Evolutionary conservation across 176 grass and related monocot genomes (phyloP).

Genomic region (Oryza rufipogon): DNA sequence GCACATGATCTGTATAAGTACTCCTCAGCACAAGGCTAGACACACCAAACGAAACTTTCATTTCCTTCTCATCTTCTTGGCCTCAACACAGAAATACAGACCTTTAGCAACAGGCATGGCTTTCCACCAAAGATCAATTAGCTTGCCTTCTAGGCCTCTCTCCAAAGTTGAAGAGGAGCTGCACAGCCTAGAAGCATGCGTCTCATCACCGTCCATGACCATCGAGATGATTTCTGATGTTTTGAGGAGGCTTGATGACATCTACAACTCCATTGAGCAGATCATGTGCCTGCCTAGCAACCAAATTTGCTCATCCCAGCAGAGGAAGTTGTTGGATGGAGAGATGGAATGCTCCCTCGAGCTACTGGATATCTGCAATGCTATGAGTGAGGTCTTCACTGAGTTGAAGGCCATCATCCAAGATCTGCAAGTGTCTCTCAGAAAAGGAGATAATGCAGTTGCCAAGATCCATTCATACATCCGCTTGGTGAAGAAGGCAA

Average conservation of each 20-base stretch:
- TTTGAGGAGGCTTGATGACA: slow-evolving; percentile 17
- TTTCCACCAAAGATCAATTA: slow-evolving; percentile 31
- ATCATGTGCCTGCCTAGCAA: slow-evolving; percentile 30
- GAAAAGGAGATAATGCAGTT: slow-evolving; percentile 38
- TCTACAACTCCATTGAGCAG: slow-evolving; percentile 1
- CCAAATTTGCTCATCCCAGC: not conserved
- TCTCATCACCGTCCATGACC: slow-evolving; percentile 4
- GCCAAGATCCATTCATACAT: slow-evolving; percentile 35
- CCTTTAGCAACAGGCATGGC: slow-evolving; percentile 8
- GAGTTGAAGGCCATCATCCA: slow-evolving; percentile 38
- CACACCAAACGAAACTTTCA: slow-evolving; percentile 19
- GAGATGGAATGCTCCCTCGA: slow-evolving; percentile 45
- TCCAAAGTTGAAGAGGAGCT: slow-evolving; percentile 33
- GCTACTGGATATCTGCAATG: slow-evolving; percentile 43
- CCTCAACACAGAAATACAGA: slow-evolving; percentile 12
- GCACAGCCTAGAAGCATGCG: slow-evolving; percentile 24
- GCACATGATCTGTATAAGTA: slow-evolving; percentile 29
- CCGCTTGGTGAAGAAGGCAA: slow-evolving; percentile 33
- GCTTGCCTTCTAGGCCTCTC: slow-evolving; percentile 40
- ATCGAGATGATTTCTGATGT: slow-evolving; percentile 9
- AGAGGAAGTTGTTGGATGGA: slow-evolving; percentile 36
- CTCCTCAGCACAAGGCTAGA: not conserved
- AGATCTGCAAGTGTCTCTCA: slow-evolving; percentile 35
- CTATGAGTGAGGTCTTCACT: slow-evolving; percentile 33
- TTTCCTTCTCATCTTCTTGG: slow-evolving; percentile 12